phyloP scores from a whole-genome alignment of 257 asterid genomes.

The Fraxinus excelsior region DNA sequence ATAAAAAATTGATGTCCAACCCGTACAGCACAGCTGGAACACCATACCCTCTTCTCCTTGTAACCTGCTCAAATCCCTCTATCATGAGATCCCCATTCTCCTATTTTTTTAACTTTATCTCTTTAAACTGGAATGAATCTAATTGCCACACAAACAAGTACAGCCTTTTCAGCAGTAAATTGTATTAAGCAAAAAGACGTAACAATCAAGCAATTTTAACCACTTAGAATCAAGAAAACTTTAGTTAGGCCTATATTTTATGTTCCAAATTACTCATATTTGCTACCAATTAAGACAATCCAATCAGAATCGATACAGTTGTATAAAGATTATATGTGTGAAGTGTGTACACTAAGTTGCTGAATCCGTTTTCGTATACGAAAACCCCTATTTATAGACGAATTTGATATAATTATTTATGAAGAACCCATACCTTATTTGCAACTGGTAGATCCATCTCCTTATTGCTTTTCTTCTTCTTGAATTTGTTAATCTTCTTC shows the following conservation, averaged over 20 bases:
- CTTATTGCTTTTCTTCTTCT: slow-evolving; percentile 23
- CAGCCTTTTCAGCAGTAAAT: slow-evolving; percentile 23
- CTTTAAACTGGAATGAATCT: slow-evolving; percentile 26
- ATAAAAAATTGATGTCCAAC: slow-evolving; percentile 37
- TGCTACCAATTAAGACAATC: not conserved
- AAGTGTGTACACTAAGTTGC: too few relatives aligned
- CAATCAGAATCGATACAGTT: too few relatives aligned
- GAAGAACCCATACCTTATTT: slow-evolving; percentile 43
- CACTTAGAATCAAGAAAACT: slow-evolving; percentile 22
- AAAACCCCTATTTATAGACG: too few relatives aligned
- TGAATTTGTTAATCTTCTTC: slow-evolving; percentile 36
- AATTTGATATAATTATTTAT: too few relatives aligned
- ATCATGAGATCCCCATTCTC: slow-evolving; percentile 34
- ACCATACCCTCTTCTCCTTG: slow-evolving; percentile 39
- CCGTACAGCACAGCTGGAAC: slow-evolving; percentile 61
- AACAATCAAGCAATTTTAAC: slow-evolving; percentile 25
- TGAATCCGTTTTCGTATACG: too few relatives aligned
- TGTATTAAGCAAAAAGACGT: slow-evolving; percentile 19
- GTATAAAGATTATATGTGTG: too few relatives aligned
- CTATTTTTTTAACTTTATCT: slow-evolving; percentile 10
- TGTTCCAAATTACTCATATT: slow-evolving; percentile 31
- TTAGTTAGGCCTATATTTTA: slow-evolving; percentile 46
- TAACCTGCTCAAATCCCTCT: slow-evolving; percentile 27
- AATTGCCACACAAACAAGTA: slow-evolving; percentile 31
- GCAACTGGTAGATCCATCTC: slow-evolving; percentile 25